Percentiles rank a stretch among this genome's conserved stretches.
Evolutionary conservation across 2,329 filamentous ascomycete species (phyloP).

Genomic region (Fusarium solani-melongenae): DNA sequence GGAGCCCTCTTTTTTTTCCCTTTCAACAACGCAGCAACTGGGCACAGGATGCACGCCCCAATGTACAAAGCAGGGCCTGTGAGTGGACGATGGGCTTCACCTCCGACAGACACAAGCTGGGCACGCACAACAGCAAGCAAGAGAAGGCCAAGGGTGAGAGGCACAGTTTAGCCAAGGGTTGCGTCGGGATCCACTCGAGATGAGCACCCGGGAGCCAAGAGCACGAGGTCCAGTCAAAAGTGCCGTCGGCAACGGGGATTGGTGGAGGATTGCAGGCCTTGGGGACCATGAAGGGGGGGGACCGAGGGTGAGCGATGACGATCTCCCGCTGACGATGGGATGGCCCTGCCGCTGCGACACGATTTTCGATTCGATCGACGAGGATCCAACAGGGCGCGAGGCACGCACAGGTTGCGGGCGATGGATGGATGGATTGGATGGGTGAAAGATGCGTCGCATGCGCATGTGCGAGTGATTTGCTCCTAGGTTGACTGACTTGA

Average conservation of each 20-base stretch:
- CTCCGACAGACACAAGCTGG: not conserved
- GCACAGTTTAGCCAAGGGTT: not conserved
- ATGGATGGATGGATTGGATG: not conserved
- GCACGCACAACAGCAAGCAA: not conserved
- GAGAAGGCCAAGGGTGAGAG: not conserved
- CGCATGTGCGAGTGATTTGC: conserved; percentile 1
- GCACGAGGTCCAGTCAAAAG: conserved; percentile 6
- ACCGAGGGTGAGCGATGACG: conserved; percentile 22
- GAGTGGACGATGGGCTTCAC: not conserved
- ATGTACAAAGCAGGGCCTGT: not conserved
- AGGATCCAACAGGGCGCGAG: conserved; percentile 10
- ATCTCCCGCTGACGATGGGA: conserved; percentile 42
- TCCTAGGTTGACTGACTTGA: not conserved
- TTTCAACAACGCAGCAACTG: not conserved
- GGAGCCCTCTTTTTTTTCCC: not conserved
- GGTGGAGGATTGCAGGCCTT: conserved; percentile 1
- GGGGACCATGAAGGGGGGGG: not conserved
- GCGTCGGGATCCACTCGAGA: conserved; percentile 12
- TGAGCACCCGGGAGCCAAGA: conserved; percentile 2
- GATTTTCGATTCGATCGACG: conserved; percentile 34
- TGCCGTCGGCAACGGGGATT: conserved; percentile 12
- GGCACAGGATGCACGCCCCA: conserved; percentile 3
- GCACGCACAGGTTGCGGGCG: not conserved
- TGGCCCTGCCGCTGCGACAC: conserved; percentile 19
- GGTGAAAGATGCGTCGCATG: not conserved